Percentiles rank a stretch among this genome's conserved stretches.
Conservation (phyloP, 116 monocot genomes). For the Cymodocea nodosa region DNA sequence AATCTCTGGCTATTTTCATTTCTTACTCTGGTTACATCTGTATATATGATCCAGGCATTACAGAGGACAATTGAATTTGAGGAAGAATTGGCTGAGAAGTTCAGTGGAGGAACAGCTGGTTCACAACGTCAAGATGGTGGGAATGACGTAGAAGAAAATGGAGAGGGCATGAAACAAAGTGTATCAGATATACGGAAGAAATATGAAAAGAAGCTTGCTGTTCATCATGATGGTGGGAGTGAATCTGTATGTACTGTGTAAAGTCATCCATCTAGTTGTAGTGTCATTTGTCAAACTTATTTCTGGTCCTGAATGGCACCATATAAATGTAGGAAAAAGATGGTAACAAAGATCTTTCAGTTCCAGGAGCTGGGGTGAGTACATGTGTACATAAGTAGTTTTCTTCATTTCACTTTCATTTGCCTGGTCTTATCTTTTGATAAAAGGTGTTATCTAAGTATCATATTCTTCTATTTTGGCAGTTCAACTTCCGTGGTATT, state of each 20-base stretch:
- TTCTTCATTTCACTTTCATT: constrained; percentile 3
- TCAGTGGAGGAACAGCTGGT: constrained; percentile 60
- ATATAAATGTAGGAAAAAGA: constrained; percentile 38
- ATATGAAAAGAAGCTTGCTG: constrained; percentile 78
- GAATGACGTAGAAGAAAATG: constrained; percentile 58
- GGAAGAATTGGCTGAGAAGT: constrained; percentile 91
- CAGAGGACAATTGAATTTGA: constrained; percentile 97
- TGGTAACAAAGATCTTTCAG: constrained; percentile 52
- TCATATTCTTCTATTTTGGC: constrained; percentile 12
- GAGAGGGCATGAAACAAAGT: constrained; percentile 42
- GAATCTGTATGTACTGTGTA: constrained; percentile 33
- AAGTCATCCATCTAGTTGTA: neutral
- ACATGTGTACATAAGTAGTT: neutral
- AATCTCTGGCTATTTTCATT: constrained; percentile 1
- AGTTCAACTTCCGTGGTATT: constrained; percentile 97
- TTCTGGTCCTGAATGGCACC: neutral
- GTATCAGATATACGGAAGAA: constrained; percentile 84
- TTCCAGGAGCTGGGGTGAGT: constrained; percentile 74
- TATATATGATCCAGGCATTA: constrained; percentile 46
- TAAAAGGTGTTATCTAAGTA: neutral
- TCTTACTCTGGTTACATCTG: neutral
- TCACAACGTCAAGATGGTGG: constrained; percentile 40
- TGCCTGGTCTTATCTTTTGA: neutral
- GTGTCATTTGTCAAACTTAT: neutral
- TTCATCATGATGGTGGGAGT: constrained; percentile 35